Evolutionary conservation across 306 rosid species (phyloP).

Genomic region (Cucurbita maxima): DNA sequence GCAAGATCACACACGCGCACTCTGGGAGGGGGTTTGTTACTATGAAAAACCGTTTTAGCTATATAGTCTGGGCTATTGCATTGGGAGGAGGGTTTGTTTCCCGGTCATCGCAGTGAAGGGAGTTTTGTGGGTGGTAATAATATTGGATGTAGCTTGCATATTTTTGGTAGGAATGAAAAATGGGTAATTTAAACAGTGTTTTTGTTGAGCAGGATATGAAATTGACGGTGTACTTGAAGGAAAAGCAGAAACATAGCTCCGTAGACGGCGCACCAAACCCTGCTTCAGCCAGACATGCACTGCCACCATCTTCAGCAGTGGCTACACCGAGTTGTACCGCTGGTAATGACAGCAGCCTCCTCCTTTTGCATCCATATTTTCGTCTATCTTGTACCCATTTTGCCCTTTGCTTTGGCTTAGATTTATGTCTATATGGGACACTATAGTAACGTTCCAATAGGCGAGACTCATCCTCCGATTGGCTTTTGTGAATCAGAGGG

Average conservation of each 20-base stretch:
- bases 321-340: constrained; percentile 15
- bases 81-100: background rate
- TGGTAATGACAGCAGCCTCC: constrained; percentile 15
- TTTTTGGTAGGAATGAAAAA: background rate
- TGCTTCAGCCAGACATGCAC: constrained; percentile 32
- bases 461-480: background rate
- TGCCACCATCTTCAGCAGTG: constrained; percentile 17
- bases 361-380: background rate
- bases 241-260: constrained; percentile 8
- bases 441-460: background rate
- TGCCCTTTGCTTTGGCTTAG: background rate
- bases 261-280: constrained; percentile 18
- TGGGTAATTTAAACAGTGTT: background rate
- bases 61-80: background rate
- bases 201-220: constrained; percentile 9
- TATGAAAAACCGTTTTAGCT: background rate
- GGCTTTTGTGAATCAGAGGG: constrained; percentile 19
- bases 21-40: background rate
- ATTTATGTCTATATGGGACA: background rate
- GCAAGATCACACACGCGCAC: background rate
- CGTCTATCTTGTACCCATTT: background rate
- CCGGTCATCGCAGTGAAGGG: background rate
- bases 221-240: constrained; percentile 26
- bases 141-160: background rate
- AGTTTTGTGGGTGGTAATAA: background rate